Evolutionary conservation across 495 filamentous ascomycete species (phyloP).

Genomic region (Lindgomyces ingoldianus): DNA sequence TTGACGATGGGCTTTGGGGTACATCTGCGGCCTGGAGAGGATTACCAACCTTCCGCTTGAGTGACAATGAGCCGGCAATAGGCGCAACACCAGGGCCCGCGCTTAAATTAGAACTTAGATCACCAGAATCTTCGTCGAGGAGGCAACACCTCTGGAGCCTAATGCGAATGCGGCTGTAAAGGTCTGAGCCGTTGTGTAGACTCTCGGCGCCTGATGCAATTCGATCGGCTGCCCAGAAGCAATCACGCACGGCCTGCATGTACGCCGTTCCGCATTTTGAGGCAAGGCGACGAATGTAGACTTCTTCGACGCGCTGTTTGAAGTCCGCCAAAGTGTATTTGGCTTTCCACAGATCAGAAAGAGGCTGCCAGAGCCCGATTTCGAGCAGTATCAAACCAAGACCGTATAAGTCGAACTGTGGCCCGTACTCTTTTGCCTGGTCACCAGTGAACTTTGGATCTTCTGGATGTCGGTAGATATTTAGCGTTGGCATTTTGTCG

Average conservation of each 20-base stretch:
- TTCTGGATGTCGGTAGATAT: slow-evolving; percentile 76
- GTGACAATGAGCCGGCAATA: slow-evolving; percentile 7
- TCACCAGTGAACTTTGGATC: slow-evolving; percentile 35
- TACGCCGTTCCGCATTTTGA: slow-evolving; percentile 57
- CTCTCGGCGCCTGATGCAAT: slow-evolving; percentile 23
- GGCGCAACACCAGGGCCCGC: slow-evolving; percentile 7
- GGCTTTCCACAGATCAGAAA: slow-evolving; percentile 66
- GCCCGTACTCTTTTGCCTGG: slow-evolving; percentile 30
- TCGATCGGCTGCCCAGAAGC: slow-evolving; percentile 71
- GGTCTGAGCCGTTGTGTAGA: slow-evolving; percentile 25
- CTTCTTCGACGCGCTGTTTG: slow-evolving; percentile 61
- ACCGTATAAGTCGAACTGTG: slow-evolving; percentile 79
- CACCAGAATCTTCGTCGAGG: slow-evolving; percentile 45
- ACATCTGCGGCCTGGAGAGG: slow-evolving; percentile 13
- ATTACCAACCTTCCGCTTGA: slow-evolving; percentile 41
- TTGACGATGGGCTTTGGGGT: slow-evolving; percentile 28
- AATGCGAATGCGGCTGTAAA: slow-evolving; percentile 38
- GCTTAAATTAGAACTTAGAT: slow-evolving; percentile 28
- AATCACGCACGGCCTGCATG: slow-evolving; percentile 77
- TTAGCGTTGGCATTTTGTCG: slow-evolving; percentile 51
- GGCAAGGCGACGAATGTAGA: slow-evolving; percentile 61
- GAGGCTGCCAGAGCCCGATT: slow-evolving; percentile 83
- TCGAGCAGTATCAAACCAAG: slow-evolving; percentile 81
- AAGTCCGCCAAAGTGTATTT: slow-evolving; percentile 66
- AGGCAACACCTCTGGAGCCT: slow-evolving; percentile 44